Conservation (phyloP, 805 yeast genomes). For the Candida methanosorbosa region DNA sequence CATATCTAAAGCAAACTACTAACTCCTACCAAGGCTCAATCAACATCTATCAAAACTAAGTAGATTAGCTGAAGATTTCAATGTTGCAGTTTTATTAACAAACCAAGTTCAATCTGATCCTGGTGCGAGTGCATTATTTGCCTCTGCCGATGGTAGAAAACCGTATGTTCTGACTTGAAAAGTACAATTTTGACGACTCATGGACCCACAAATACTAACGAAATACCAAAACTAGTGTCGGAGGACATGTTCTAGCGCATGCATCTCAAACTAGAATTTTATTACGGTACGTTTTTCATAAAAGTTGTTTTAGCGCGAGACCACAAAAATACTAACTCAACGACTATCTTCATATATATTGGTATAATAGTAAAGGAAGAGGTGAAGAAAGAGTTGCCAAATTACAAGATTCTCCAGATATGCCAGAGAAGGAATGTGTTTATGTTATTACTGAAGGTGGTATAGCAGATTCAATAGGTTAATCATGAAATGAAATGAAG, state of each 20-base stretch:
- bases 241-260: constrained; percentile 78
- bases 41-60: constrained; percentile 44
- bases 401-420: constrained; percentile 72
- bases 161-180: constrained; percentile 40
- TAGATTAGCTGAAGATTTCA: constrained; percentile 69
- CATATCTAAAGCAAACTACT: not conserved
- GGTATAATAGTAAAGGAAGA: constrained; percentile 53
- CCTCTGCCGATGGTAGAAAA: constrained; percentile 74
- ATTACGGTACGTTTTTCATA: constrained; percentile 23
- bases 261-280: constrained; percentile 72
- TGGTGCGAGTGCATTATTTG: constrained; percentile 72
- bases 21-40: constrained; percentile 23
- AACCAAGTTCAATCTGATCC: constrained; percentile 82
- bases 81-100: constrained; percentile 65
- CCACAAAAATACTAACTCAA: not conserved
- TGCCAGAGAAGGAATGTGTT: constrained; percentile 74
- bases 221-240: constrained; percentile 35
- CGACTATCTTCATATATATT: not conserved
- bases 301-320: not conserved
- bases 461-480: constrained; percentile 7
- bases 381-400: constrained; percentile 78
- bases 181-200: not conserved
- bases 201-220: not conserved
- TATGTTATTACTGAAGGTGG: constrained; percentile 52
- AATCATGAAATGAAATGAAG: too few species aligned